Base-by-base conservation (phyloP, 192 early-diverging fungal species). In the Coemansia sp. region DNA sequence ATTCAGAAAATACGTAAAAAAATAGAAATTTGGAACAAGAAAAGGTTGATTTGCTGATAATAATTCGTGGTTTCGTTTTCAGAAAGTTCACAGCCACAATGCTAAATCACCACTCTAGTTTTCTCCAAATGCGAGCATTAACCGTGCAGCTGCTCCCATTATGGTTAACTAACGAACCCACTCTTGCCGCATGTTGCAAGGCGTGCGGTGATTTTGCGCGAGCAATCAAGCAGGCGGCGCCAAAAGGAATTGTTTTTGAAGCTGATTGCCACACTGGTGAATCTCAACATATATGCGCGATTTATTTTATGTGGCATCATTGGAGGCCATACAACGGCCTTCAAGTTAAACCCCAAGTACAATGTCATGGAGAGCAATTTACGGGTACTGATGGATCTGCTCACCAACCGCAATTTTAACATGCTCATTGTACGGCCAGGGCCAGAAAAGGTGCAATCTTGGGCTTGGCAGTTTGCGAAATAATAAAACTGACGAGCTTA, bases 231-330 rank as follows among this genome's bases (percentile, higher is more conserved):
- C 65, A 86, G 70, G 66, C 78, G 3, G 86, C 86, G 38, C 93
- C 93, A 22, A 73, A 90, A 10, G 93, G 93, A 39, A 84, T 95
- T 56, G 94, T 94, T 63, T 84, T 94, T 16, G 93, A 87, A 90
- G 70, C 84, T 84, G 53, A 80, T 96, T 12, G 84, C 85, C 14
- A 89, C 82, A 8, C 74, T 96, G 29, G 64, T 69, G 8, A 66
- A 81, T 38, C 77, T 88, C 67, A 92, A 92, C 69, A 29, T 25
- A 5, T 65, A 82, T 60, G 91, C 84, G 9, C 85, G 93, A 48
- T 82, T 95, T 52, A 58, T 86, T 17, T 77, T 82, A n/a, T 91
- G 88, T 58, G 91, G 93, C 16, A 85, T 80, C 72, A 90, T 93
- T 31, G 29, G 57, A 88, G 88, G 14, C 85, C 90, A 68, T 90